Percentiles rank a stretch among this genome's conserved stretches.
Evolutionary conservation across 495 filamentous ascomycete genomes (phyloP).

Genomic region (Penicillium ochrochloron): DNA sequence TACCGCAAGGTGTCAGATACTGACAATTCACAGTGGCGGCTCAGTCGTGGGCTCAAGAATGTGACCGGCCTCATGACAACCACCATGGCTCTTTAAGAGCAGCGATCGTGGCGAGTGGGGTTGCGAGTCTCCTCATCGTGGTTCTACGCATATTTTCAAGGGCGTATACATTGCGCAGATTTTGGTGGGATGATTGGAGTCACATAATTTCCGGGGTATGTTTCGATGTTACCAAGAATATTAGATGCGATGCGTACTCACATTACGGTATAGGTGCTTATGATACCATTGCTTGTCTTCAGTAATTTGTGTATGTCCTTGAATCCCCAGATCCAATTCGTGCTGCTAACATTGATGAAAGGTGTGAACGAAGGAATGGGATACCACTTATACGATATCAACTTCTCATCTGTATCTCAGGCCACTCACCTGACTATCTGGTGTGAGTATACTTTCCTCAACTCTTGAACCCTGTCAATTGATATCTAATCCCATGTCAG

Average conservation of each 20-base stretch:
- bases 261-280: constrained; percentile 5
- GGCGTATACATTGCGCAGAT: constrained; percentile 10
- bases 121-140: constrained; percentile 11
- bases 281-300: constrained; percentile 10
- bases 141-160: constrained; percentile 14
- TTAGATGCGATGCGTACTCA: background rate
- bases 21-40: constrained; percentile 3
- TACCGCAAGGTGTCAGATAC: background rate
- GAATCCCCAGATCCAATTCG: background rate
- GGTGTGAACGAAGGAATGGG: constrained; percentile 19
- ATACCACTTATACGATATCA: constrained; percentile 23
- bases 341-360: background rate
- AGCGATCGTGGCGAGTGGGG: constrained; percentile 2
- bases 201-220: constrained; percentile 20
- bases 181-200: constrained; percentile 28
- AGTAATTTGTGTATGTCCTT: constrained; percentile 14
- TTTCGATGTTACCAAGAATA: background rate
- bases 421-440: constrained; percentile 12
- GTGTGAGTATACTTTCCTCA: constrained; percentile 12
- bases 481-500: background rate
- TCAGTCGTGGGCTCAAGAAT: constrained; percentile 7
- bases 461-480: too few species aligned
- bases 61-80: constrained; percentile 19
- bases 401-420: constrained; percentile 10
- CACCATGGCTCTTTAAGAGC: constrained; percentile 11